Conservation (phyloP, 108 stramenopile species). For the Fistulifera pelliculosa region DNA sequence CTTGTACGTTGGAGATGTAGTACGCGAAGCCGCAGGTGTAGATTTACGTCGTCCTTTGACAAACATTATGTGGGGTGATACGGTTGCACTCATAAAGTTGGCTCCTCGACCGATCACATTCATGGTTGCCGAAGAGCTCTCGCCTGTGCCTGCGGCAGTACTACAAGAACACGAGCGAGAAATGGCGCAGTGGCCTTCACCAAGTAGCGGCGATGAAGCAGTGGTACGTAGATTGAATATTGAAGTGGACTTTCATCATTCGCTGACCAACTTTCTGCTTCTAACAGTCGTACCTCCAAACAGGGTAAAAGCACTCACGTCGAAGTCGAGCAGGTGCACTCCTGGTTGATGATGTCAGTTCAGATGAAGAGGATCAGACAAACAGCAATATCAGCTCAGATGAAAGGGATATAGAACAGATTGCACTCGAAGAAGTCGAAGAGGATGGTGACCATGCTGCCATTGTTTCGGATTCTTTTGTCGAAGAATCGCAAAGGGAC, state of each 20-base stretch:
- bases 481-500: not conserved
- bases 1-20: constrained; percentile 65
- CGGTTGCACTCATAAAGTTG: constrained; percentile 82
- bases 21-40: constrained; percentile 78
- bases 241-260: too few species aligned
- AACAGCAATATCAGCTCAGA: too few species aligned
- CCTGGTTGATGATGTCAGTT: too few species aligned
- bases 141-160: constrained; percentile 5
- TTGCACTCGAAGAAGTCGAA: too few species aligned
- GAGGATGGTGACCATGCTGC: too few species aligned
- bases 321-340: too few species aligned
- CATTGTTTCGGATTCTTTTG: too few species aligned
- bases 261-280: too few species aligned
- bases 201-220: constrained; percentile 2
- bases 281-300: too few species aligned
- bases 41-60: constrained; percentile 80
- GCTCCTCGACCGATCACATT: constrained; percentile 67
- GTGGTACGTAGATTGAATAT: not conserved
- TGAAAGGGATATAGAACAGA: too few species aligned
- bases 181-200: constrained; percentile 1
- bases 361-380: too few species aligned
- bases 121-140: constrained; percentile 55
- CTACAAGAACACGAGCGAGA: constrained; percentile 7
- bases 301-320: too few species aligned
- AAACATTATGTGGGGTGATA: constrained; percentile 86